These are phyloP conservation scores for Syzygium grande DNA, from an alignment of 345 rosid genomes.

Conservation along the genomic window DNA sequence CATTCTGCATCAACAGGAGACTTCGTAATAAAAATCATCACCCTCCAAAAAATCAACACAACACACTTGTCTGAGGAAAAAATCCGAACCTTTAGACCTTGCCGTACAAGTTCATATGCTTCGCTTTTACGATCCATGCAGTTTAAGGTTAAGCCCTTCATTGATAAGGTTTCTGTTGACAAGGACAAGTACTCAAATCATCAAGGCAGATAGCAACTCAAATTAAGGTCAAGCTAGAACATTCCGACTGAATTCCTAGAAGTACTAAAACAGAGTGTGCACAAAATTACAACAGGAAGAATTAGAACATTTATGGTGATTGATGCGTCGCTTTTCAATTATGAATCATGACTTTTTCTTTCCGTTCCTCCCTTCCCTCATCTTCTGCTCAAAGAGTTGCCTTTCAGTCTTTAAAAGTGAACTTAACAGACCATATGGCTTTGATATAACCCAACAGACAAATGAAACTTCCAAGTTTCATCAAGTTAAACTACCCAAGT, in stretches of 20 bases:
- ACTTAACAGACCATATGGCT: background rate
- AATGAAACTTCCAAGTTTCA: background rate
- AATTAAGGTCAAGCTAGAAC: background rate
- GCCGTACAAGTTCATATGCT: constrained; percentile 96
- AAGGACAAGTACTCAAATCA: background rate
- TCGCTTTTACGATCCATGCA: constrained; percentile 99
- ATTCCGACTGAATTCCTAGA: background rate
- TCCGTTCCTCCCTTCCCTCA: background rate
- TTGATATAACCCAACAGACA: background rate
- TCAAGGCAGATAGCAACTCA: background rate
- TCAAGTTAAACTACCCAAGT: background rate
- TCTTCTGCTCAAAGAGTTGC: background rate
- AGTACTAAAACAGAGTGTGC: background rate
- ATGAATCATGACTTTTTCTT: background rate
- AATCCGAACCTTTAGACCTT: constrained; percentile 71
- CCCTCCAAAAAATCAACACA: background rate
- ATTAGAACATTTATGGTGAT: background rate
- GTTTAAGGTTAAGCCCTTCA: constrained; percentile 96
- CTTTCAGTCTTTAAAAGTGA: background rate
- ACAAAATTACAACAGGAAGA: background rate
- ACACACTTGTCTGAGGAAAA: constrained; percentile 4
- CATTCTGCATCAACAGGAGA: constrained; percentile 63
- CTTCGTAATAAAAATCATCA: background rate
- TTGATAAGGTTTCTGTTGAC: constrained; percentile 83
- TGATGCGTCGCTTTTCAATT: background rate